Evolutionary conservation across 2,329 filamentous ascomycete genomes (phyloP).

Genomic region (Fusarium albosuccineum): DNA sequence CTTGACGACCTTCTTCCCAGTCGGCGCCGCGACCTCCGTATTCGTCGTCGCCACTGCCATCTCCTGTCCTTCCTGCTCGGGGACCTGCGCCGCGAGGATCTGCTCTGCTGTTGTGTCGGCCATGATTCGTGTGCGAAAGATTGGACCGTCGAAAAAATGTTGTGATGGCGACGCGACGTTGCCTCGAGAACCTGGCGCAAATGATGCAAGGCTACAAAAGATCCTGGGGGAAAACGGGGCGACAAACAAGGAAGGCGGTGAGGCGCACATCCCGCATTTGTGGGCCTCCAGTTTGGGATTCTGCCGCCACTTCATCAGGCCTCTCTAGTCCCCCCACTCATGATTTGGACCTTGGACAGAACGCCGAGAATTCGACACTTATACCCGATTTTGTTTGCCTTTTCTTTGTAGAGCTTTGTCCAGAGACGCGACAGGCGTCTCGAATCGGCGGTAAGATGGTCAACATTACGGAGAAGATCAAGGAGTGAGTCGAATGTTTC

Average conservation of each 20-base stretch:
- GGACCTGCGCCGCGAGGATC: conserved; percentile 42
- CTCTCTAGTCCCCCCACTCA: conserved; percentile 48
- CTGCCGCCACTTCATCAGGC: conserved; percentile 46
- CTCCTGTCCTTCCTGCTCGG: conserved; percentile 45
- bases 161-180: conserved; percentile 42
- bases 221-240: conserved; percentile 34
- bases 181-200: conserved; percentile 33
- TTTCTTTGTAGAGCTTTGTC: conserved; percentile 22
- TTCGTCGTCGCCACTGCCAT: conserved; percentile 54
- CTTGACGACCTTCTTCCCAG: conserved; percentile 76
- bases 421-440: conserved; percentile 41
- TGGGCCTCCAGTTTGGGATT: conserved; percentile 38
- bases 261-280: conserved; percentile 28
- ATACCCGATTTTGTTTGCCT: conserved; percentile 22
- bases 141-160: conserved; percentile 19
- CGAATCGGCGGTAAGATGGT: conserved; percentile 76
- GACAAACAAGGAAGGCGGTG: conserved; percentile 48
- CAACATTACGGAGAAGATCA: conserved; percentile 99
- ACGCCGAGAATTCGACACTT: conserved; percentile 23
- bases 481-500: conserved; percentile 76
- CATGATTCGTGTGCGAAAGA: conserved; percentile 42
- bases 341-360: conserved; percentile 38
- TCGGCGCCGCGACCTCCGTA: conserved; percentile 61
- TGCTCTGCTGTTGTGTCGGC: conserved; percentile 49
- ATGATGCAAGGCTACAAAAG: conserved; percentile 48